Evolutionary conservation across 305 asterid species (phyloP).

Genomic region (Euphrasia arctica): DNA sequence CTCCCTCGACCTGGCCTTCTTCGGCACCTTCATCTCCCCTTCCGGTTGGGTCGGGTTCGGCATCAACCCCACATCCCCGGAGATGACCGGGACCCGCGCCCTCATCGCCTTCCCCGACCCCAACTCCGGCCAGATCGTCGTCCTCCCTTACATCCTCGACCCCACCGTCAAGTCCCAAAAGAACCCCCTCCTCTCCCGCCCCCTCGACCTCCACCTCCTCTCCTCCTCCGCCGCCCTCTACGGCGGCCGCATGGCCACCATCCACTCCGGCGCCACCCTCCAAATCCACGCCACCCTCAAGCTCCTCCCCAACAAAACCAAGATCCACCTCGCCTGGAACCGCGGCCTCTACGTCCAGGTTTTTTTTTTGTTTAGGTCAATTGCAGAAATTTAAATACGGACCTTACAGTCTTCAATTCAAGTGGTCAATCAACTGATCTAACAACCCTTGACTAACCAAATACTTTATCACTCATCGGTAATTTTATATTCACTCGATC

Average conservation of each 20-base stretch:
- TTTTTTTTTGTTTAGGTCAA: no score
- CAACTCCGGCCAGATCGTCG: constrained; percentile 79
- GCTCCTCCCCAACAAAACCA: constrained; percentile 59
- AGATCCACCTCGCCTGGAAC: constrained; percentile 73
- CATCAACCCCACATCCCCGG: constrained; percentile 72
- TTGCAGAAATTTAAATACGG: no score
- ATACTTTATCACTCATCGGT: no score
- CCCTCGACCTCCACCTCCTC: constrained; percentile 68
- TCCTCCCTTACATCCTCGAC: constrained; percentile 71
- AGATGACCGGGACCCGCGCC: constrained; percentile 87
- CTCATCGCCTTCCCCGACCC: constrained; percentile 84
- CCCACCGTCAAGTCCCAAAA: constrained; percentile 71
- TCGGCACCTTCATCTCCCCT: constrained; percentile 82
- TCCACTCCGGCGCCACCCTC: constrained; percentile 66
- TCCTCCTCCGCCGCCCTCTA: constrained; percentile 68
- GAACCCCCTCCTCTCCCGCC: constrained; percentile 75
- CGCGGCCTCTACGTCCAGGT: constrained; percentile 68
- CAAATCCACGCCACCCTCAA: constrained; percentile 62
- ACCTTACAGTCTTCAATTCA: no score
- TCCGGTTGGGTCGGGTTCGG: constrained; percentile 99
- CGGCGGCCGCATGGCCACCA: constrained; percentile 89
- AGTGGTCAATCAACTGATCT: no score
- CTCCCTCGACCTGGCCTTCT: constrained; percentile 75
- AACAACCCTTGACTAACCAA: no score
- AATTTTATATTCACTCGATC: no score